Evolutionary conservation across 2,329 filamentous ascomycete genomes (phyloP).

Genomic region (Paecilomyces dactylethromorphus): DNA sequence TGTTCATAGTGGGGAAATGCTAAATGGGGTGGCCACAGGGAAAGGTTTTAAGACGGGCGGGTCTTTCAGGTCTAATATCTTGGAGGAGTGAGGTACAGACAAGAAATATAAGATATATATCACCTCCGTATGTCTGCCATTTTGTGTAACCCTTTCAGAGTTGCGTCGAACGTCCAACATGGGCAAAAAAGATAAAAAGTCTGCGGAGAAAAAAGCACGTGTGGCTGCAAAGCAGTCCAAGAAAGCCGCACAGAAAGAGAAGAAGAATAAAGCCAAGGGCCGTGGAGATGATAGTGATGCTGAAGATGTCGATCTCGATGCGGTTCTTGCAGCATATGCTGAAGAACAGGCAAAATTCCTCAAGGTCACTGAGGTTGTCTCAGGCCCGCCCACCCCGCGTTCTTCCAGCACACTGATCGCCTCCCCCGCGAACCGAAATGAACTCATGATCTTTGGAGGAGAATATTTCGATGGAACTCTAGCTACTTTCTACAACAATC

Average conservation of each 20-base stretch:
- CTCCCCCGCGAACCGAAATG: slow-evolving; percentile 78
- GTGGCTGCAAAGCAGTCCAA: slow-evolving; percentile 72
- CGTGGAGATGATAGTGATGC: slow-evolving; percentile 73
- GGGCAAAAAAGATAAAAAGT: slow-evolving; percentile 52
- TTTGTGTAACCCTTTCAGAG: not conserved
- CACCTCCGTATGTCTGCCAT: not conserved
- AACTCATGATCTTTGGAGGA: slow-evolving; percentile 85
- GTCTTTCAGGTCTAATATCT: not conserved
- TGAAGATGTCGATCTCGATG: slow-evolving; percentile 89
- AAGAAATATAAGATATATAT: not conserved
- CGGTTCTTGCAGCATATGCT: slow-evolving; percentile 86
- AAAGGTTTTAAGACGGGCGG: not conserved
- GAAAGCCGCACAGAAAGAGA: slow-evolving; percentile 69
- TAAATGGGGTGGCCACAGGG: not conserved
- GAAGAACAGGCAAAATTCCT: slow-evolving; percentile 89
- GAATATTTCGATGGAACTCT: slow-evolving; percentile 92
- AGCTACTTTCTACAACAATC: slow-evolving; percentile 64
- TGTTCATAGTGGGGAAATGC: not conserved
- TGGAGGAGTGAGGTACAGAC: not conserved
- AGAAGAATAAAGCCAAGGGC: slow-evolving; percentile 67
- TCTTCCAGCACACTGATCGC: slow-evolving; percentile 77
- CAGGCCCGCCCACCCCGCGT: slow-evolving; percentile 67
- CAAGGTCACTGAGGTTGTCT: slow-evolving; percentile 79
- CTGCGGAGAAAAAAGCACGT: slow-evolving; percentile 51
- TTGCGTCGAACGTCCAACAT: slow-evolving; percentile 20